phyloP scores from a whole-genome alignment of 768 basidiomycete species.

The Epithele typhae region DNA sequence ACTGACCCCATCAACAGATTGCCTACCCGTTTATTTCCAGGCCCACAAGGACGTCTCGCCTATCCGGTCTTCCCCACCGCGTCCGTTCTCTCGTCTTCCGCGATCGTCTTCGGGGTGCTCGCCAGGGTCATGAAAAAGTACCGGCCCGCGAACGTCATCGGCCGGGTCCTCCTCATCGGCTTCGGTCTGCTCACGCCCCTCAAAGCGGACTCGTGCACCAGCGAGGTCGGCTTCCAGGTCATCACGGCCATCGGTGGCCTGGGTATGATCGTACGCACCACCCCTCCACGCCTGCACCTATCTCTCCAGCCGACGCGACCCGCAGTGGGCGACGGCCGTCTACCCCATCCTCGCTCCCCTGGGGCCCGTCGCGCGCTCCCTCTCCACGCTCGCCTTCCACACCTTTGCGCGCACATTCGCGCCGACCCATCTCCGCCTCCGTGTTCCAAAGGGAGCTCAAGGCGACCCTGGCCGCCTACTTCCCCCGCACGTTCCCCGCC shows the following conservation, averaged over 20 bases:
- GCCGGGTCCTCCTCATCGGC: slow-evolving; percentile 37
- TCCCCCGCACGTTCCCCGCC: slow-evolving; percentile 23
- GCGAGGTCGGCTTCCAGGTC: slow-evolving; percentile 27
- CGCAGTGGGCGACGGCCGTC: slow-evolving; percentile 14
- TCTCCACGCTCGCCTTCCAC: too few relatives aligned
- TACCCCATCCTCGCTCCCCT: slow-evolving; percentile 25
- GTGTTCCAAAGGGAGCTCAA: slow-evolving; percentile 36
- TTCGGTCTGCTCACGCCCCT: slow-evolving; percentile 30
- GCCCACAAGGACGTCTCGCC: slow-evolving; percentile 34
- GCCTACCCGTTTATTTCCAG: slow-evolving; percentile 42
- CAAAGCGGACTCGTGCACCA: slow-evolving; percentile 16
- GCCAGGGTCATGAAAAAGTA: slow-evolving; percentile 26
- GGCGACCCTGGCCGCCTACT: slow-evolving; percentile 24
- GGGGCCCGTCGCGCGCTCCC: too few relatives aligned
- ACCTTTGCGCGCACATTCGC: too few relatives aligned
- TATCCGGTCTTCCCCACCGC: slow-evolving; percentile 22
- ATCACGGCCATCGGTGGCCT: slow-evolving; percentile 15
- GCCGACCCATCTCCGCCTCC: slow-evolving; percentile 32
- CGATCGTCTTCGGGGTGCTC: slow-evolving; percentile 23
- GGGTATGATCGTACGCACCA: slow-evolving; percentile 17
- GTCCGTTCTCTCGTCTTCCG: slow-evolving; percentile 26
- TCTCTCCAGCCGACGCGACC: too few relatives aligned
- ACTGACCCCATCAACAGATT: slow-evolving; percentile 24
- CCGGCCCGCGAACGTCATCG: slow-evolving; percentile 25
- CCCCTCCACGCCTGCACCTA: too few relatives aligned